Percentiles rank a stretch among this genome's conserved stretches.
Evolutionary conservation across 768 basidiomycete species (phyloP).

Genomic region (Phylloporus sp.): DNA sequence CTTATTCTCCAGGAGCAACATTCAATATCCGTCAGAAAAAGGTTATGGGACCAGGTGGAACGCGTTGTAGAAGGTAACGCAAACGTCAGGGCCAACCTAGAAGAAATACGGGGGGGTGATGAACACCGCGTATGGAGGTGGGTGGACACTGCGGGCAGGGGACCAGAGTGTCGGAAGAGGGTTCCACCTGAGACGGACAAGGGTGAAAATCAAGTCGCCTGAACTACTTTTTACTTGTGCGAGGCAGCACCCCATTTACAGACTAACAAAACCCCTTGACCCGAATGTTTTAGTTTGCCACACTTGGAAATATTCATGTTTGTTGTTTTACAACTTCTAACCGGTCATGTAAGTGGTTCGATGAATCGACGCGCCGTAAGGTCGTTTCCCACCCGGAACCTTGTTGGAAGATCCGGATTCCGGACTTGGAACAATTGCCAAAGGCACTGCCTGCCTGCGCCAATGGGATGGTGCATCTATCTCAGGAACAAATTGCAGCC

Average conservation of each 20-base stretch:
- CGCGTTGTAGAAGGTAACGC: conserved; percentile 84
- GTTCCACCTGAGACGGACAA: conserved; percentile 25
- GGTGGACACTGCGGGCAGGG: conserved; percentile 55
- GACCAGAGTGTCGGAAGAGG: conserved; percentile 33
- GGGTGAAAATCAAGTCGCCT: conserved; percentile 23
- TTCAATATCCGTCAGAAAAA: conserved; percentile 57
- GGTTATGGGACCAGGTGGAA: conserved; percentile 81
- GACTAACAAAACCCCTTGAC: conserved; percentile 24
- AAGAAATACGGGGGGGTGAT: conserved; percentile 81
- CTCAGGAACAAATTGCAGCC: conserved; percentile 27
- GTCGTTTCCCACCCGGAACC: conserved; percentile 23
- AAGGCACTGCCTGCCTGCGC: conserved; percentile 27
- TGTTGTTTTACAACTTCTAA: conserved; percentile 19
- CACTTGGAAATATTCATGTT: conserved; percentile 16
- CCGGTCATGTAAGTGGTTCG: conserved; percentile 22
- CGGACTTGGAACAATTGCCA: conserved; percentile 26
- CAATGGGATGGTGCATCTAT: conserved; percentile 17
- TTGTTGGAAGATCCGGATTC: conserved; percentile 31
- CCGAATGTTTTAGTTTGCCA: conserved; percentile 12
- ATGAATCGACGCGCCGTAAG: conserved; percentile 22
- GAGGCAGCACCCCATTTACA: conserved; percentile 11
- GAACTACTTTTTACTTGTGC: conserved; percentile 14
- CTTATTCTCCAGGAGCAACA: conserved; percentile 78
- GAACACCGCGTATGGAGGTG: conserved; percentile 89
- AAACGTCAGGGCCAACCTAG: conserved; percentile 80